phyloP scores from a whole-genome alignment of 495 filamentous ascomycete species.

The Clavariopsis aquatica region DNA sequence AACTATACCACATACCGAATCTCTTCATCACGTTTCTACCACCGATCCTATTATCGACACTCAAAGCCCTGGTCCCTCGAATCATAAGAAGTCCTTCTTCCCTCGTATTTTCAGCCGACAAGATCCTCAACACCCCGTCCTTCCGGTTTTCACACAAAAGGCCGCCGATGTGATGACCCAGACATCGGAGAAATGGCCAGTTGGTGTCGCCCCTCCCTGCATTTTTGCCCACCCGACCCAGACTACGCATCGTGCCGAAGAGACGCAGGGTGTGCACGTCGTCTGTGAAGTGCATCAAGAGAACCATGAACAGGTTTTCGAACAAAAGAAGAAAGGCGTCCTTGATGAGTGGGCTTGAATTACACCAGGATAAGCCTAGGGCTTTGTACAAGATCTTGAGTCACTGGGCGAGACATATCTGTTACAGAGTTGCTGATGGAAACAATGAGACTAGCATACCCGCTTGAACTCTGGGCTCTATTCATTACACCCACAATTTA shows the following conservation, averaged over 20 bases:
- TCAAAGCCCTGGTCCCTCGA: neutral
- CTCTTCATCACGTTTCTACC: slow-evolving; percentile 3
- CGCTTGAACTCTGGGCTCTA: no score
- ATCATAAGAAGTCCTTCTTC: slow-evolving; percentile 1
- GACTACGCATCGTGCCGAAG: neutral
- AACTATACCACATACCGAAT: neutral
- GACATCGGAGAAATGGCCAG: slow-evolving; percentile 4
- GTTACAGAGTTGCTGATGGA: neutral
- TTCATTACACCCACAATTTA: no score
- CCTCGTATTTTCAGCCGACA: slow-evolving; percentile 7
- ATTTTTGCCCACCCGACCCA: slow-evolving; percentile 2
- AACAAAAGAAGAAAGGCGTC: neutral
- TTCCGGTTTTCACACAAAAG: slow-evolving; percentile 10
- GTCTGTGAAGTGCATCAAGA: slow-evolving; percentile 26
- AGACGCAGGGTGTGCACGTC: slow-evolving; percentile 15
- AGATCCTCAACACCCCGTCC: neutral
- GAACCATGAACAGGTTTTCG: neutral
- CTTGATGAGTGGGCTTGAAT: neutral
- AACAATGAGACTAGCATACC: no score
- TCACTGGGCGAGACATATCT: neutral
- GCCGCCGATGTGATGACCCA: neutral
- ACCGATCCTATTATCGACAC: slow-evolving; percentile 9
- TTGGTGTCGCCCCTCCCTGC: neutral
- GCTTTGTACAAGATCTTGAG: no score
- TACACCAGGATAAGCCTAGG: no score